These are phyloP conservation scores for Scheffersomyces titani DNA, from an alignment of 1,139 yeast genomes.

Conservation along the genomic window DNA sequence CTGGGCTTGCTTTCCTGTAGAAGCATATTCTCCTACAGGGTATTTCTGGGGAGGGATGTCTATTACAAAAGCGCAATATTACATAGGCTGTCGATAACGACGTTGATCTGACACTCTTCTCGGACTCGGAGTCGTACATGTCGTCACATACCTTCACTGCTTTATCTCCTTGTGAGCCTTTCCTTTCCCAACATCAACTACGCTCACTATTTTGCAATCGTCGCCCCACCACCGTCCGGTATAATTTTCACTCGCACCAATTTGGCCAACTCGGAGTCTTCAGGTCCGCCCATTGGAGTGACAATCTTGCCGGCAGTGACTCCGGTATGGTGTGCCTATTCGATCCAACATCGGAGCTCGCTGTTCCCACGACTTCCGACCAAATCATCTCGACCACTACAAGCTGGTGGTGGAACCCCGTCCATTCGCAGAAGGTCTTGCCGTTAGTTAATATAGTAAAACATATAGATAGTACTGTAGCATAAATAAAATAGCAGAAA, in stretches of 20 bases:
- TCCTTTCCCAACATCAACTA: neutral
- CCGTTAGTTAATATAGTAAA: neutral
- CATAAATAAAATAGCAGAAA: neutral
- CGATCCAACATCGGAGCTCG: neutral
- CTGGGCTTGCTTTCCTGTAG: neutral
- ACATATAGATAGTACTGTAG: neutral
- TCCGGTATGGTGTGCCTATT: neutral
- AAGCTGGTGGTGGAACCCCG: neutral
- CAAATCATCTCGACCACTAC: neutral
- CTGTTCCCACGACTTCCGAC: neutral
- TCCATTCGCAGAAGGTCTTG: neutral
- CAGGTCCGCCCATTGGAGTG: neutral
- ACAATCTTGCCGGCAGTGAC: neutral
- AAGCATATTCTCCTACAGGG: neutral
- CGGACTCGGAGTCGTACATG: neutral
- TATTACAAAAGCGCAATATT: neutral
- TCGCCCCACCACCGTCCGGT: neutral
- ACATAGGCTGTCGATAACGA: neutral
- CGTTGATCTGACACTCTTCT: neutral
- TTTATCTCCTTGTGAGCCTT: too few relatives aligned
- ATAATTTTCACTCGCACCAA: neutral
- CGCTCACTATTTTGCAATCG: neutral
- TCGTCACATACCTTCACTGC: too few relatives aligned
- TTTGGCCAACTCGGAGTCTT: neutral
- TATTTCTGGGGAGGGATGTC: neutral